Percentiles rank a stretch among this genome's conserved stretches.
Conservation (phyloP, 257 asterid species). For the Oldenlandia corymbosa region DNA sequence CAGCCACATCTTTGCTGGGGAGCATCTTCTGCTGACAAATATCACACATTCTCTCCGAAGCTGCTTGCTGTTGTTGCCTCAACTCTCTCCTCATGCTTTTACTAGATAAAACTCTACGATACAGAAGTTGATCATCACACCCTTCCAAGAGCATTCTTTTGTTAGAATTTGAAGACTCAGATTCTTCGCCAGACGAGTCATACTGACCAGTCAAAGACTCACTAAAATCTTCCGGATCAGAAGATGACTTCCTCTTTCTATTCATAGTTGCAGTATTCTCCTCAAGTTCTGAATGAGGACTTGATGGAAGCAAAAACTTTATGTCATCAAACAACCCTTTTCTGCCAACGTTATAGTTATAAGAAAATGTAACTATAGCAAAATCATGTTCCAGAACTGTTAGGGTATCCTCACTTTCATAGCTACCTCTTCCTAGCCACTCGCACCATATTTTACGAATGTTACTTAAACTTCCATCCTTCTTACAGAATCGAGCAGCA, state of each 20-base stretch:
- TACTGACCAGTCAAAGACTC: constrained; percentile 40
- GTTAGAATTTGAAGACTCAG: constrained; percentile 46
- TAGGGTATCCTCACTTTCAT: constrained; percentile 21
- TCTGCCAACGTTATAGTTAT: constrained; percentile 69
- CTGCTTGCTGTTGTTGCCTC: constrained; percentile 56
- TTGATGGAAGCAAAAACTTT: constrained; percentile 55
- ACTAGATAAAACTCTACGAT: constrained; percentile 52
- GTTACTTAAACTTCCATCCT: constrained; percentile 36
- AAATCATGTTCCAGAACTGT: constrained; percentile 66
- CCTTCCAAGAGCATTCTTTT: constrained; percentile 40
- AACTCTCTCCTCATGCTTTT: constrained; percentile 68
- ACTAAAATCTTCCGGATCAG: constrained; percentile 70
- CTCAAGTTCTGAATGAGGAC: constrained; percentile 53
- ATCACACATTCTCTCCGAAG: constrained; percentile 79
- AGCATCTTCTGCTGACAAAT: constrained; percentile 86
- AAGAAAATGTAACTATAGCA: constrained; percentile 68
- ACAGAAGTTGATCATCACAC: constrained; percentile 65
- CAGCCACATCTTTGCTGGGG: constrained; percentile 81
- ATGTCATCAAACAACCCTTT: constrained; percentile 47
- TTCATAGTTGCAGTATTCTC: constrained; percentile 32
- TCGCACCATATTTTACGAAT: constrained; percentile 86
- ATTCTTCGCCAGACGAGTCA: constrained; percentile 80
- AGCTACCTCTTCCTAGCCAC: constrained; percentile 55
- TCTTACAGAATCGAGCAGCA: constrained; percentile 53
- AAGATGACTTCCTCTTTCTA: constrained; percentile 69